Evolutionary conservation across 805 yeast species (phyloP), one percentile per base, ranked within the genome.

Genomic region (Schizosaccharomyces octosporus): DNA sequence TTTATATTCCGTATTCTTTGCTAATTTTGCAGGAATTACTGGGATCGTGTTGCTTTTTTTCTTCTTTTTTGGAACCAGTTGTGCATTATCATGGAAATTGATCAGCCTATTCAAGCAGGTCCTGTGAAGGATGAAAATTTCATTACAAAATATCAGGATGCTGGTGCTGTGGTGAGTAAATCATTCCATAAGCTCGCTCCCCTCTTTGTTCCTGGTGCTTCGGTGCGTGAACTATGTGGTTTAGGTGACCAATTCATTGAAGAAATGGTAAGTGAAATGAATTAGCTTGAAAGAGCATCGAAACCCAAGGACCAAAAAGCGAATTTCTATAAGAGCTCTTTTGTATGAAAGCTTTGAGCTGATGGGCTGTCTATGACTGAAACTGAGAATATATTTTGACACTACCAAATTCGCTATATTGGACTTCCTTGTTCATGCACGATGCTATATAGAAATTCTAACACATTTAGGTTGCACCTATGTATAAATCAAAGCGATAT

Each of bases 381-480:
- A 31, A 6, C 7, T 5, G 1, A 31, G 5, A 31, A 31, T 5
- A 31, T n/a, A 31, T 1, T 6, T 31, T 31, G 32, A 31, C 32
- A 31, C 32, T 31, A 31, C 7, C 32, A 31, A 6, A 2, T 27
- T 3, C 27, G 3, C 27, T 27, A 27, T 19, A 45, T 3, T n/a
- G 51, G 9, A 15, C 51, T 45, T 45, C n/a, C 11, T 15, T 45
- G 41, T 36, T 13, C 41, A 36, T 36, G 41, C 15, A 13, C 15
- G 41, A 36, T 36, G 41, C 13, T 13, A 84, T 82, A 72, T 72
- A 90, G 69, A 73, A 75, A 60, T 3, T 4, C 41, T 36, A 36
- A 36, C 41, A 13, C 15, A 74, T 79, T 55, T 78, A 88, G 62
- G 74, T 85, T 61, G 75, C 75, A 62, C 77, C 74, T 62, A 83